These are phyloP conservation scores for Backusella morwellensis DNA, from an alignment of 192 early-diverging fungal genomes.

Conservation along the genomic window DNA sequence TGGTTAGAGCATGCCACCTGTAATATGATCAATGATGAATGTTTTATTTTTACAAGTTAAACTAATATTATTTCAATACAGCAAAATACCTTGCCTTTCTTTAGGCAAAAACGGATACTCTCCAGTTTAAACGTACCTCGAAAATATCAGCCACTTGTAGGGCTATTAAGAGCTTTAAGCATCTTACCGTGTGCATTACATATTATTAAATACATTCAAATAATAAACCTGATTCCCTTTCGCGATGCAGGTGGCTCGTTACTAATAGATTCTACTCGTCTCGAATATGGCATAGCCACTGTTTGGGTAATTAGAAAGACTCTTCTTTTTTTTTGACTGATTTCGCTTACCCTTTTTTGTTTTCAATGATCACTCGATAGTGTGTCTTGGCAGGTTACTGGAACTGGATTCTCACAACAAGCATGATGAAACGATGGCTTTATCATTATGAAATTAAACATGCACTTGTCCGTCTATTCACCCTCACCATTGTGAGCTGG, in stretches of 20 bases:
- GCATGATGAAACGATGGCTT: constrained; percentile 57
- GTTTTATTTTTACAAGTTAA: neutral
- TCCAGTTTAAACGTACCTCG: constrained; percentile 13
- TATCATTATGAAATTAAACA: constrained; percentile 54
- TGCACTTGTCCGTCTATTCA: constrained; percentile 52
- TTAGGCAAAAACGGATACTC: constrained; percentile 10
- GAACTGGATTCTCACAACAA: constrained; percentile 53
- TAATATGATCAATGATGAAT: neutral
- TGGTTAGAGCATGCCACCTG: constrained; percentile 4
- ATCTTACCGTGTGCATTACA: constrained; percentile 37
- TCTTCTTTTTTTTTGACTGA: neutral
- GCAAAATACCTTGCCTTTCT: constrained; percentile 11
- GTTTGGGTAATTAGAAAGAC: constrained; percentile 36
- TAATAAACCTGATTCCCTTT: constrained; percentile 16
- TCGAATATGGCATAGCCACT: constrained; percentile 40
- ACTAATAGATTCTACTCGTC: constrained; percentile 26
- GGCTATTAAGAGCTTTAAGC: constrained; percentile 25
- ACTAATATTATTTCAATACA: neutral
- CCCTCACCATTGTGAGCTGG: constrained; percentile 52
- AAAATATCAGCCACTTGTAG: constrained; percentile 6
- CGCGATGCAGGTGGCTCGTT: constrained; percentile 34
- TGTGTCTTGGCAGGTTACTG: constrained; percentile 58
- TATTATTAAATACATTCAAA: constrained; percentile 23
- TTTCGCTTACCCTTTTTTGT: neutral
- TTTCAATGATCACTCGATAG: constrained; percentile 21